Conservation (phyloP, 495 filamentous ascomycete species). For the Sordaria brevicollis region DNA sequence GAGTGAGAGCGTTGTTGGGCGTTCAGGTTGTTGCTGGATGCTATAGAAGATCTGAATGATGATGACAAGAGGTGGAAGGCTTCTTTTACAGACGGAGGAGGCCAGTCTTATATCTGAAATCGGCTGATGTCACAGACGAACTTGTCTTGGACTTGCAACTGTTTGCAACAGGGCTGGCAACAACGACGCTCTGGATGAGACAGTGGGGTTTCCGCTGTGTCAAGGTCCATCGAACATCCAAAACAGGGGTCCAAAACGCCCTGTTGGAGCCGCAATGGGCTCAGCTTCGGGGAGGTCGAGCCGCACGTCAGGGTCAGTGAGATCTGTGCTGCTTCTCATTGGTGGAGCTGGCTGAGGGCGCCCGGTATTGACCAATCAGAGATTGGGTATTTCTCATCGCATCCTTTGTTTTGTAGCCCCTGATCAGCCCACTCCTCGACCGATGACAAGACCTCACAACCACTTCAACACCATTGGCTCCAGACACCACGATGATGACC, state of each 20-base stretch:
- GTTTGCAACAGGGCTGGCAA: neutral
- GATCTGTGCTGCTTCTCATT: constrained; percentile 6
- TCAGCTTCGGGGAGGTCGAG: neutral
- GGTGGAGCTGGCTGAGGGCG: neutral
- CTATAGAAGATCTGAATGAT: neutral
- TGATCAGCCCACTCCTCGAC: neutral
- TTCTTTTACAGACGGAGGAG: neutral
- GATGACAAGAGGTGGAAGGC: neutral
- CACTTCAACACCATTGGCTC: neutral
- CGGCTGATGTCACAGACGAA: neutral
- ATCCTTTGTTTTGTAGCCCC: neutral
- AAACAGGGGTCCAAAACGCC: neutral
- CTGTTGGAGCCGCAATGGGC: neutral
- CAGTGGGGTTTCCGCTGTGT: neutral
- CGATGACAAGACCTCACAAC: neutral
- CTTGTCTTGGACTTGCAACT: neutral
- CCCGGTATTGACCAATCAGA: constrained; percentile 8
- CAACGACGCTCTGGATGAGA: neutral
- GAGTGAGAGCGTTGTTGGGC: neutral
- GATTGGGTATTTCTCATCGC: constrained; percentile 18
- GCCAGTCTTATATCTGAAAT: neutral
- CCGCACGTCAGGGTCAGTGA: neutral
- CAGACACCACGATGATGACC: neutral
- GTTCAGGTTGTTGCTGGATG: neutral
- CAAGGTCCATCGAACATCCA: neutral